These are phyloP conservation scores for Tolypocladium sp. DNA, from an alignment of 2,329 filamentous ascomycete genomes.

Conservation along the genomic window DNA sequence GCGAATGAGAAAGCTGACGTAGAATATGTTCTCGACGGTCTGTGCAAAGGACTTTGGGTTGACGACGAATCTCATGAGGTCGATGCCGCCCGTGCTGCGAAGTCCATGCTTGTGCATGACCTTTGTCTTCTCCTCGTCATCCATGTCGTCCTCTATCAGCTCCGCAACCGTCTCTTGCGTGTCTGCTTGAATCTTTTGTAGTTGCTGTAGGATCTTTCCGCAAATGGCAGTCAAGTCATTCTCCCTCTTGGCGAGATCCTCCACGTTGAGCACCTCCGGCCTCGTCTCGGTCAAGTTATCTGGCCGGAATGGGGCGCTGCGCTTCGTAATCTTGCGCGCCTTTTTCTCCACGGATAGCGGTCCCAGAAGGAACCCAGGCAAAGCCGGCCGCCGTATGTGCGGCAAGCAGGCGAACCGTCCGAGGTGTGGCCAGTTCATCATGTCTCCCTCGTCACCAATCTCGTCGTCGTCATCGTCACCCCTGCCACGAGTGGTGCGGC, in stretches of 20 bases:
- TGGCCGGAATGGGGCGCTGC: conserved; percentile 60
- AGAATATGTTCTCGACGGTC: conserved; percentile 94
- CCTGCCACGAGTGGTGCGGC: conserved; percentile 24
- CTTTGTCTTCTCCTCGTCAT: conserved; percentile 33
- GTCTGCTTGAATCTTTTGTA: conserved; percentile 40
- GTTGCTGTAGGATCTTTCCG: conserved; percentile 57
- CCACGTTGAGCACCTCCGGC: conserved; percentile 67
- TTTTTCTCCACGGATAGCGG: conserved; percentile 86
- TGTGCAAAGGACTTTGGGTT: conserved; percentile 89
- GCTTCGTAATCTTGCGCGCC: conserved; percentile 58
- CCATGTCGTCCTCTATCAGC: conserved; percentile 34
- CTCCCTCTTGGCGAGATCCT: conserved; percentile 68
- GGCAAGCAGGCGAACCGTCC: conserved; percentile 71
- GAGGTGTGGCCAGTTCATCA: conserved; percentile 78
- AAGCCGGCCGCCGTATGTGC: conserved; percentile 61
- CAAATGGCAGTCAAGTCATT: conserved; percentile 74
- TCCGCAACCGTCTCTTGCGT: conserved; percentile 36
- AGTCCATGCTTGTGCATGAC: conserved; percentile 60
- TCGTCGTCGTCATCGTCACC: conserved; percentile 47
- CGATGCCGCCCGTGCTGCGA: conserved; percentile 59
- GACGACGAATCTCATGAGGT: conserved; percentile 78
- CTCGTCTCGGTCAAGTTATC: conserved; percentile 61
- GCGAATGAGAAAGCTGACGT: conserved; percentile 85
- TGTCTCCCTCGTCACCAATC: conserved; percentile 64
- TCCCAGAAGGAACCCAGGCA: conserved; percentile 78